These are phyloP conservation scores for Venustampulla echinocandica DNA, from an alignment of 495 filamentous ascomycete genomes.

Conservation along the genomic window DNA sequence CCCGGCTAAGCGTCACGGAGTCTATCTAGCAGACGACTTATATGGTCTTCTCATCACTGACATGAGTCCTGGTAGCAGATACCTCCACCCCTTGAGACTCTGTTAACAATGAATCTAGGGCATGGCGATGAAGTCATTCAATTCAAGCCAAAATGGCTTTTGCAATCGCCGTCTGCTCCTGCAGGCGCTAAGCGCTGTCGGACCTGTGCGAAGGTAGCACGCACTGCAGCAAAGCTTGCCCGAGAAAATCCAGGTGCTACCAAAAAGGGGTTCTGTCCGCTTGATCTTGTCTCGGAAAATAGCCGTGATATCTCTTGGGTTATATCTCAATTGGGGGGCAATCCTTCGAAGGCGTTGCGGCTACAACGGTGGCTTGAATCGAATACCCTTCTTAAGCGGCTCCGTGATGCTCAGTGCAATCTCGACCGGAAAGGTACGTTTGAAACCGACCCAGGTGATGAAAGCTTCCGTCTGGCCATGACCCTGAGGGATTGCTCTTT, in stretches of 20 bases:
- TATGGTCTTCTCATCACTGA: constrained; percentile 71
- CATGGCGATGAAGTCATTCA: constrained; percentile 39
- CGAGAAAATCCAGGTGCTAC: not conserved
- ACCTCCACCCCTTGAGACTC: not conserved
- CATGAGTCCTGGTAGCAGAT: constrained; percentile 50
- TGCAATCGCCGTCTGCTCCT: constrained; percentile 74
- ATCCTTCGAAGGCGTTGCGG: constrained; percentile 39
- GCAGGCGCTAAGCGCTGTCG: constrained; percentile 58
- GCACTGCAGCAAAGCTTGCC: constrained; percentile 13
- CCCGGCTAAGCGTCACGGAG: constrained; percentile 40
- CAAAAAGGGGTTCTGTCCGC: constrained; percentile 39
- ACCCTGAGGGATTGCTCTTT: constrained; percentile 83
- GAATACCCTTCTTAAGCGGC: constrained; percentile 31
- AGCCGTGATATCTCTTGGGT: constrained; percentile 50
- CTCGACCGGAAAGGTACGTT: constrained; percentile 42
- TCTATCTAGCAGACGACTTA: constrained; percentile 50
- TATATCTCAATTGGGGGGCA: constrained; percentile 71
- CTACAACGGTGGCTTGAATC: constrained; percentile 24
- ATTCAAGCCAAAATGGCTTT: constrained; percentile 93
- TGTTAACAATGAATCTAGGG: not conserved
- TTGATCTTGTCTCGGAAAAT: constrained; percentile 43
- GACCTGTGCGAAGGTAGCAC: constrained; percentile 63
- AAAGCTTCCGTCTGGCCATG: constrained; percentile 52
- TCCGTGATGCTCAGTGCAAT: constrained; percentile 39
- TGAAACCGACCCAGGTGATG: constrained; percentile 20